These are phyloP conservation scores for Pichia pseudocactophila DNA, from an alignment of 805 yeast species.

Conservation along the genomic window DNA sequence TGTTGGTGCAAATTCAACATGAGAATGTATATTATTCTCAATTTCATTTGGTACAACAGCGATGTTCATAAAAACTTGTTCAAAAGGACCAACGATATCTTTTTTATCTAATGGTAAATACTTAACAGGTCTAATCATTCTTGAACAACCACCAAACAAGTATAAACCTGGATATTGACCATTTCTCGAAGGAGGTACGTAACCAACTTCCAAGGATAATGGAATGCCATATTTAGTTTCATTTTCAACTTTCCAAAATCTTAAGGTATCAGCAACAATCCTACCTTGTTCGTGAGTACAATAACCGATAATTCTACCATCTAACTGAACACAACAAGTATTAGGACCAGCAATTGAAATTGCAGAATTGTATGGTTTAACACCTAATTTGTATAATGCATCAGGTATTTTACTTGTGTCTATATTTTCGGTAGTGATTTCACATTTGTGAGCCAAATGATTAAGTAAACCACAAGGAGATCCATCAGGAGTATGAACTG, in stretches of 20 bases:
- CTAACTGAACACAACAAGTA: conserved; percentile 84
- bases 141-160: conserved; percentile 82
- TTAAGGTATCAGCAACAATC: conserved; percentile 77
- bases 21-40: conserved; percentile 69
- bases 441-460: conserved; percentile 94
- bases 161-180: conserved; percentile 97
- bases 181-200: conserved; percentile 89
- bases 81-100: conserved; percentile 94
- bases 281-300: conserved; percentile 83
- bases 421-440: conserved; percentile 64
- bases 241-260: conserved; percentile 81
- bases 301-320: conserved; percentile 92
- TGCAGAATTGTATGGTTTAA: conserved; percentile 66
- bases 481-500: conserved; percentile 99
- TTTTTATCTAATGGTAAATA: conserved; percentile 76
- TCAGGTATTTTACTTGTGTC: conserved; percentile 68
- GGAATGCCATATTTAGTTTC: conserved; percentile 67
- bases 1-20: conserved; percentile 93
- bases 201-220: conserved; percentile 81
- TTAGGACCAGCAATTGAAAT: conserved; percentile 72
- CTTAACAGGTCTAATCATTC: conserved; percentile 94
- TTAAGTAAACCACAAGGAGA: conserved; percentile 97
- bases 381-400: conserved; percentile 65
- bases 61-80: conserved; percentile 93
- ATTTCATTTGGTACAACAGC: conserved; percentile 94